phyloP scores from a whole-genome alignment of 2,329 filamentous ascomycete species.

The Lasiodiplodia sp. region DNA sequence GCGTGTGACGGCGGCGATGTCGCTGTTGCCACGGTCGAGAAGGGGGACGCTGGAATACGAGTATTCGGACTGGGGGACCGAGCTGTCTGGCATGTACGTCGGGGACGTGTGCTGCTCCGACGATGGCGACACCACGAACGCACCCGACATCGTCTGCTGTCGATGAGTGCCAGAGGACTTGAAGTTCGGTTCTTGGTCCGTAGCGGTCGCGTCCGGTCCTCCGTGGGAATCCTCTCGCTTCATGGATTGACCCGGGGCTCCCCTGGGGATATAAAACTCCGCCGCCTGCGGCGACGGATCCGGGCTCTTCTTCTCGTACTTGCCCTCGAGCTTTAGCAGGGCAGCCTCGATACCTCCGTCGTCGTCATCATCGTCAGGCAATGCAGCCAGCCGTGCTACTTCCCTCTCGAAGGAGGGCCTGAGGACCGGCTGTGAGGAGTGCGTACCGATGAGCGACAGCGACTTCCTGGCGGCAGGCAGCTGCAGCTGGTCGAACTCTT shows the following conservation, averaged over 20 bases:
- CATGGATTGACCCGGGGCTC: constrained; percentile 15
- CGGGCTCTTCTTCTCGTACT: constrained; percentile 64
- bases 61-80: constrained; percentile 68
- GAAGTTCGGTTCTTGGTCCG: not conserved
- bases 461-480: constrained; percentile 37
- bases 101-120: constrained; percentile 31
- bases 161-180: not conserved
- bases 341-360: constrained; percentile 92
- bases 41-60: constrained; percentile 81
- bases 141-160: not conserved
- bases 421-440: constrained; percentile 63
- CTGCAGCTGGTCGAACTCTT: not conserved
- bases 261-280: constrained; percentile 17
- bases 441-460: constrained; percentile 56
- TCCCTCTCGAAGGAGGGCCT: constrained; percentile 84
- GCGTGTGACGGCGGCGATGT: constrained; percentile 32
- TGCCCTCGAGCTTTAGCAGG: constrained; percentile 89
- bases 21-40: constrained; percentile 68
- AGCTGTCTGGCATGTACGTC: constrained; percentile 34
- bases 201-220: not conserved
- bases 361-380: constrained; percentile 80
- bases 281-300: constrained; percentile 17
- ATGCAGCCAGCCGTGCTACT: constrained; percentile 83
- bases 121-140: constrained; percentile 5
- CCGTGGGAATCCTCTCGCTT: constrained; percentile 27